phyloP scores from a whole-genome alignment of 2,329 filamentous ascomycete species.

The Bipolaris victoriae region DNA sequence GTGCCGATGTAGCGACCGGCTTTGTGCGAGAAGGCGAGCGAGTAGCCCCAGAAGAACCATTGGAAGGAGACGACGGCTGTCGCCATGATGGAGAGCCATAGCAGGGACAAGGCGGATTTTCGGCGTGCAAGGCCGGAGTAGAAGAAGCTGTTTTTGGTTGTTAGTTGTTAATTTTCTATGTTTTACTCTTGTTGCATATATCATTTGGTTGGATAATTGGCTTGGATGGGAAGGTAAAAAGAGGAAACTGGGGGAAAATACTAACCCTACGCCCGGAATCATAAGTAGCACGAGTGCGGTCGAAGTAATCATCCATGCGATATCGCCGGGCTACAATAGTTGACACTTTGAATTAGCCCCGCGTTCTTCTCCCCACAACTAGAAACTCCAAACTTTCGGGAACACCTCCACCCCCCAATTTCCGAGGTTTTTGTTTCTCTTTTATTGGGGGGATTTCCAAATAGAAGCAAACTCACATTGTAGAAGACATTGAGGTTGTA shows the following conservation, averaged over 20 bases:
- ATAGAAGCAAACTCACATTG: slow-evolving; percentile 60
- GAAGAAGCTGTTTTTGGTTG: slow-evolving; percentile 70
- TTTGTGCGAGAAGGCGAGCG: slow-evolving; percentile 78
- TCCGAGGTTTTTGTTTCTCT: background rate
- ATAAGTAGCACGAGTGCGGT: slow-evolving; percentile 85
- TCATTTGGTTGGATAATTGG: too few species aligned
- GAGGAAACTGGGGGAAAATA: slow-evolving; percentile 16
- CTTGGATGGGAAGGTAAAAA: background rate
- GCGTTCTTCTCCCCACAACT: slow-evolving; percentile 20
- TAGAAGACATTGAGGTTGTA: slow-evolving; percentile 86
- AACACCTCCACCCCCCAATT: background rate
- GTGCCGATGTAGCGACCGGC: slow-evolving; percentile 79
- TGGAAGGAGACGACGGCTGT: slow-evolving; percentile 82
- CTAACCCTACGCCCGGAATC: slow-evolving; percentile 83
- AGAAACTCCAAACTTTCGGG: background rate
- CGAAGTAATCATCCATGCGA: slow-evolving; percentile 79
- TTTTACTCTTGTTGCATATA: background rate
- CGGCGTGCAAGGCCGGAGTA: slow-evolving; percentile 88
- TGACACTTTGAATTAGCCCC: slow-evolving; percentile 30
- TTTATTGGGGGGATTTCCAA: background rate
- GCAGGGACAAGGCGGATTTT: slow-evolving; percentile 85
- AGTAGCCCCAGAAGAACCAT: slow-evolving; percentile 97
- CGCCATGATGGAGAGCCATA: slow-evolving; percentile 84
- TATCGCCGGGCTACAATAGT: slow-evolving; percentile 70
- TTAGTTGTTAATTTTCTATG: background rate